Evolutionary conservation across 805 yeast genomes (phyloP), one percentile per base, ranked within the genome.

Genomic region (Candida tibetensis): DNA sequence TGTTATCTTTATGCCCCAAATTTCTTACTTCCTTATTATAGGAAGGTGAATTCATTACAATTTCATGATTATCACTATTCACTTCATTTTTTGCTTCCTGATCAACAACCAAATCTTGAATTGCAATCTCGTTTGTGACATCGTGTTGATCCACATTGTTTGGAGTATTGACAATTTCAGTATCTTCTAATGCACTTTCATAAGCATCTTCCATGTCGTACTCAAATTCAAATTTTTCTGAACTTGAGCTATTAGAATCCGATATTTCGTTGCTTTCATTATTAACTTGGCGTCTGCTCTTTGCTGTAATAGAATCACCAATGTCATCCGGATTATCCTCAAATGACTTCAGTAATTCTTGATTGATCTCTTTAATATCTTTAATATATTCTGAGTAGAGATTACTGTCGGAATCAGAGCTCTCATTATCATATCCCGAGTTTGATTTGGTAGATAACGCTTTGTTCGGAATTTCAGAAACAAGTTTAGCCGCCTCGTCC

Each of bases 321-420:
- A 9, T 9, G 26, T 23, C 34, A 10, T 32, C 36, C 16, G 44
- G 22, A 13, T 16, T 27, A 8, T 31, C 16, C 17, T 36, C 42
- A 34, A 40, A 36, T 4, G 41, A 39, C 22, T 33, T 39, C 45
- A 34, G 48, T 9, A 49, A 28, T 21, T 45, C 51, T n/a, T 40
- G 34, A 18, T 49, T 44, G 12, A 55, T 44, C 7, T 43, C 41
- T 31, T 42, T 39, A 17, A 55, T 51, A 19, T 51, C 58, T 13
- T 44, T 35, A 13, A 55, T 45, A 27, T 49, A 52, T 15, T 37
- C 42, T 3, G 46, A 34, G 26, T 43, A 43, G 17, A 36, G 30
- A 17, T 35, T 32, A 6, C 22, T 21, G 17, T 35, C 38, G n/a
- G 14, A 19, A 16, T 19, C 25, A 10, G 25, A 21, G 25, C 25